A percentile compares a stretch with the other conserved stretches of the same genome.
These are phyloP conservation scores for Trichoderma koningiopsis DNA, from an alignment of 2,329 filamentous ascomycete species.

Conservation along the genomic window DNA sequence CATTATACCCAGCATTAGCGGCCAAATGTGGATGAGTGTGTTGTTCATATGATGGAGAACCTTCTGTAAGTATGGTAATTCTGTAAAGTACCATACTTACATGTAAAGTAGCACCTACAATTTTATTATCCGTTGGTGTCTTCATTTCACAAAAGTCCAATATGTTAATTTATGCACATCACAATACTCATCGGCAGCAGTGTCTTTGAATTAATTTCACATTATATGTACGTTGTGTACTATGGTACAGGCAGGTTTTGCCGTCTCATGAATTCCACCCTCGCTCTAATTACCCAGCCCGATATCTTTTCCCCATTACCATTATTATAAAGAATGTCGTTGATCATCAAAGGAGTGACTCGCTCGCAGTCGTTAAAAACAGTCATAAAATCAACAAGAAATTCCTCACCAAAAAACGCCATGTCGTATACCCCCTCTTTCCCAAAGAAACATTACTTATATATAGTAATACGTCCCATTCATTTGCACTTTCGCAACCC, in stretches of 20 bases:
- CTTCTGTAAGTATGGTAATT: too few species aligned
- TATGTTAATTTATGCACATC: neutral
- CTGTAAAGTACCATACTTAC: too few species aligned
- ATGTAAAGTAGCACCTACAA: too few species aligned
- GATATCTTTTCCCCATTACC: slow-evolving; percentile 22
- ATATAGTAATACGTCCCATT: neutral
- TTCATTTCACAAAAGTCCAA: too few species aligned
- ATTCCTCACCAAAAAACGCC: neutral
- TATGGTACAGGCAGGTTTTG: neutral
- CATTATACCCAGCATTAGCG: too few species aligned
- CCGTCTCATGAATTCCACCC: neutral
- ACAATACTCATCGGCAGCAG: neutral
- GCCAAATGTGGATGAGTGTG: too few species aligned
- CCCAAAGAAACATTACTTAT: neutral
- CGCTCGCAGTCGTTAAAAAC: neutral
- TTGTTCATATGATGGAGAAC: too few species aligned
- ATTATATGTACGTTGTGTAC: slow-evolving; percentile 9
- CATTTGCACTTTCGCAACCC: neutral
- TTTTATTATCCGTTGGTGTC: too few species aligned
- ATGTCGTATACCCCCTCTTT: neutral
- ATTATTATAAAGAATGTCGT: slow-evolving; percentile 27
- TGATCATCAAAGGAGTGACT: slow-evolving; percentile 6
- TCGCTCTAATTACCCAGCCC: neutral
- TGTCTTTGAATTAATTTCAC: neutral
- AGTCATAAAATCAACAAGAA: neutral